Evolutionary conservation across 1,284 basidiomycete genomes (phyloP), one percentile per base, ranked within the genome.

Genomic region (Pseudomicrostroma phylloplanum): DNA sequence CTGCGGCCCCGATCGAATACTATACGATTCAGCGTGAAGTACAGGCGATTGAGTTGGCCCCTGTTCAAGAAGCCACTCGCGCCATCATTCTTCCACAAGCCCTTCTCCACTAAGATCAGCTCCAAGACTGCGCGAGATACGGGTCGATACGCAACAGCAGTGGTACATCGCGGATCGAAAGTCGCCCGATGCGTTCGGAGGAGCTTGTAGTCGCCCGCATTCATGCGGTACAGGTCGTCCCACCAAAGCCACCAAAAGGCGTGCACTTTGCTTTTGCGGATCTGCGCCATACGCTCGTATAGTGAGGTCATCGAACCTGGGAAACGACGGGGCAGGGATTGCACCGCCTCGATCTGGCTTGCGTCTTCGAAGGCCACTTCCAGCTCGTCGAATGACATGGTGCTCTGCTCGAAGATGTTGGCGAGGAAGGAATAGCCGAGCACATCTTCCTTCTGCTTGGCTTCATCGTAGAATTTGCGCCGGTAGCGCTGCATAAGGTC

Each of bases 231-330:
- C 56, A 72, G 23, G 77, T 85, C 70, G 64, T 89, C 88, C 86
- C 88, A 91, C 70, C 89, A 85, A 8, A 90, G 82, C 75, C 88
- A 90, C 89, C 89, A 91, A 87, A 88, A 90, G 0, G 85, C 84
- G n/a, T 85, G 81, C 0, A 85, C 79, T 65, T 83, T 82, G 0
- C 83, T 83, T 0, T 72, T 73, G 1, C 84, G 81, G 48, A 88
- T 85, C n/a, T 81, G 82, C 8, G 79, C 69, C 63, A 87, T 81
- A 25, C 89, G 83, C 58, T 85, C 83, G 74, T 87, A 85, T 11
- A 86, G 83, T n/a, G 83, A 80, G 59, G 78, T 79, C 51, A 89
- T 83, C 0, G 84, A 81, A 26, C 78, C 80, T 62, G 84, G 82
- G 70, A 83, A 85, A 11, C 81, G 80, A 19, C 81, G 68, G 69